Conservation (phyloP, 164 flowering plant genomes). For the Warburgia ugandensis region DNA sequence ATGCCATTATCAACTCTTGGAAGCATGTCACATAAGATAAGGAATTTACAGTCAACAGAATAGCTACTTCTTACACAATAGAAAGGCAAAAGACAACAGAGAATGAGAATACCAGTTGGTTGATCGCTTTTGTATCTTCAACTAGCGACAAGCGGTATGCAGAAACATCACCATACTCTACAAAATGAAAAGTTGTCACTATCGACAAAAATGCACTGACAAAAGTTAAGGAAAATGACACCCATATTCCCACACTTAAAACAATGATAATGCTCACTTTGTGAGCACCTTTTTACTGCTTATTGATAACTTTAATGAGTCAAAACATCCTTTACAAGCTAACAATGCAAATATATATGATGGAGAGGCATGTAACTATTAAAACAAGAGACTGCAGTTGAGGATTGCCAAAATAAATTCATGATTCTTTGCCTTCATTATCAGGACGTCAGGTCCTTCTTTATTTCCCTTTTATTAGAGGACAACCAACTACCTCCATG, state of each 20-base stretch:
- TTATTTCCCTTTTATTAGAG: too few relatives aligned
- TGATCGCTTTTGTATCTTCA: constrained; percentile 95
- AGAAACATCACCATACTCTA: constrained; percentile 90
- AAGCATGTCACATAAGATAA: background rate
- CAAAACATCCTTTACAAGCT: too few relatives aligned
- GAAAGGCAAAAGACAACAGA: constrained; percentile 1
- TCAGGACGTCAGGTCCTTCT: too few relatives aligned
- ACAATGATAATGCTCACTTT: too few relatives aligned
- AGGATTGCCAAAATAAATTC: too few relatives aligned
- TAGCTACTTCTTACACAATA: too few relatives aligned
- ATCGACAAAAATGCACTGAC: background rate
- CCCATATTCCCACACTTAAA: background rate
- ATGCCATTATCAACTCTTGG: too few relatives aligned
- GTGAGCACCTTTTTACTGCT: too few relatives aligned
- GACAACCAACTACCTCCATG: too few relatives aligned
- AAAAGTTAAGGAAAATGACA: background rate
- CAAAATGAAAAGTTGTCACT: constrained; percentile 9
- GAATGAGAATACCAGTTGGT: constrained; percentile 66
- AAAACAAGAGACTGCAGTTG: too few relatives aligned
- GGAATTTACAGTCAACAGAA: background rate
- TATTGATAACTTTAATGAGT: too few relatives aligned
- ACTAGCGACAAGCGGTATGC: constrained; percentile 84
- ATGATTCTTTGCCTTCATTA: too few relatives aligned
- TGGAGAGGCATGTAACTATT: background rate
- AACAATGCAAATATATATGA: background rate